Evolutionary conservation across 257 asterid genomes (phyloP).

Genomic region (Anisodus tanguticus): DNA sequence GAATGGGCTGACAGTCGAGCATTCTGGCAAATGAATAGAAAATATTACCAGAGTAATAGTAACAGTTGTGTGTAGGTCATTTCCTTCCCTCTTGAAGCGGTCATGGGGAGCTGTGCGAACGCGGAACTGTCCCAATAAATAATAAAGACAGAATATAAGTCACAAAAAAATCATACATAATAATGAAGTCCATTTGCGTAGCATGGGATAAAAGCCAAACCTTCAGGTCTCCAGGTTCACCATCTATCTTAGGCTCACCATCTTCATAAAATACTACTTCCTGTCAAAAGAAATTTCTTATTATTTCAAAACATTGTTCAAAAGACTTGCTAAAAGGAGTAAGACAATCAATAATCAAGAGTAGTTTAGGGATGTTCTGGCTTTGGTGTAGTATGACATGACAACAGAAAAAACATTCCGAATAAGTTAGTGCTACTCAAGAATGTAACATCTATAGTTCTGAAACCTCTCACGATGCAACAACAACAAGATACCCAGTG

Average conservation of each 20-base stretch:
- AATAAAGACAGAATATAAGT: slow-evolving; percentile 13
- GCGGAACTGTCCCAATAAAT: slow-evolving; percentile 63
- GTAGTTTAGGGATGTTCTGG: neutral
- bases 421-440: neutral
- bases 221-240: slow-evolving; percentile 96
- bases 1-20: too few relatives aligned
- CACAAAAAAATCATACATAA: neutral
- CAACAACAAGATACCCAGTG: too few relatives aligned
- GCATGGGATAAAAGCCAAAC: slow-evolving; percentile 46
- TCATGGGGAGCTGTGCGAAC: slow-evolving; percentile 91
- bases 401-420: neutral
- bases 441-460: neutral
- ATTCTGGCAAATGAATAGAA: slow-evolving; percentile 12
- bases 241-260: slow-evolving; percentile 93
- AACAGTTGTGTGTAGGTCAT: slow-evolving; percentile 79
- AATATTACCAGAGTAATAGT: slow-evolving; percentile 76
- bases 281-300: slow-evolving; percentile 44
- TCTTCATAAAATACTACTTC: slow-evolving; percentile 92
- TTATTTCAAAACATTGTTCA: neutral
- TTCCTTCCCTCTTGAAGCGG: slow-evolving; percentile 83
- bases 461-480: neutral
- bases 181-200: slow-evolving; percentile 13
- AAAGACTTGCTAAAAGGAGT: neutral
- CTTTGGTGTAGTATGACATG: neutral
- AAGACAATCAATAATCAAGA: neutral